A percentile compares a stretch with the other conserved stretches of the same genome.
These are phyloP conservation scores for Geopyxis carbonaria DNA, from an alignment of 495 filamentous ascomycete genomes.

Conservation along the genomic window DNA sequence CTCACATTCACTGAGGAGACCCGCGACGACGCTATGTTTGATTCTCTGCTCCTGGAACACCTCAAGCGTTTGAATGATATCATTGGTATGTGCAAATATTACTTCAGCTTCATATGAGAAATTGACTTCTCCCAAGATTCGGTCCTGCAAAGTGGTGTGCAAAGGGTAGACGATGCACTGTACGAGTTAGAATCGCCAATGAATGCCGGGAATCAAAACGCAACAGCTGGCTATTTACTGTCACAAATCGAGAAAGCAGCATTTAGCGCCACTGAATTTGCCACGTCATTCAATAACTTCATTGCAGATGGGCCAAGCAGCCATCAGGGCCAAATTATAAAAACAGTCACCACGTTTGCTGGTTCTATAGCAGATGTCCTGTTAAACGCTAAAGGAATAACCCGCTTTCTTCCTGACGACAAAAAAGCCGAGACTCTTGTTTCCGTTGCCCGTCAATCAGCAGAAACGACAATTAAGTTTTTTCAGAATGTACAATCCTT, in stretches of 20 bases:
- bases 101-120: background rate
- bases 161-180: slow-evolving; percentile 86
- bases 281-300: slow-evolving; percentile 92
- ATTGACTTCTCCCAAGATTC: slow-evolving; percentile 50
- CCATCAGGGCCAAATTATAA: slow-evolving; percentile 78
- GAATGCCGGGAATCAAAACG: slow-evolving; percentile 97
- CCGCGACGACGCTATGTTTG: slow-evolving; percentile 32
- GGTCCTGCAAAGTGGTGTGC: slow-evolving; percentile 80
- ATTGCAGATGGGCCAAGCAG: slow-evolving; percentile 93
- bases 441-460: slow-evolving; percentile 65
- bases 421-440: slow-evolving; percentile 76
- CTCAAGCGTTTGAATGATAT: slow-evolving; percentile 91
- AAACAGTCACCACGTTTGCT: slow-evolving; percentile 75
- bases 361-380: slow-evolving; percentile 85
- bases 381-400: slow-evolving; percentile 89
- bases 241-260: slow-evolving; percentile 95
- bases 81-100: slow-evolving; percentile 32
- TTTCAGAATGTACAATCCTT: slow-evolving; percentile 90
- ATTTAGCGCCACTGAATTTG: slow-evolving; percentile 87
- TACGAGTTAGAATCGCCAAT: slow-evolving; percentile 95
- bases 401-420: slow-evolving; percentile 84
- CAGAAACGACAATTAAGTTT: slow-evolving; percentile 79
- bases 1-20: slow-evolving; percentile 43
- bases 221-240: slow-evolving; percentile 84
- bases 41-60: slow-evolving; percentile 66